Conservation (phyloP, 495 filamentous ascomycete genomes). For the Aspergillus ostianus region DNA sequence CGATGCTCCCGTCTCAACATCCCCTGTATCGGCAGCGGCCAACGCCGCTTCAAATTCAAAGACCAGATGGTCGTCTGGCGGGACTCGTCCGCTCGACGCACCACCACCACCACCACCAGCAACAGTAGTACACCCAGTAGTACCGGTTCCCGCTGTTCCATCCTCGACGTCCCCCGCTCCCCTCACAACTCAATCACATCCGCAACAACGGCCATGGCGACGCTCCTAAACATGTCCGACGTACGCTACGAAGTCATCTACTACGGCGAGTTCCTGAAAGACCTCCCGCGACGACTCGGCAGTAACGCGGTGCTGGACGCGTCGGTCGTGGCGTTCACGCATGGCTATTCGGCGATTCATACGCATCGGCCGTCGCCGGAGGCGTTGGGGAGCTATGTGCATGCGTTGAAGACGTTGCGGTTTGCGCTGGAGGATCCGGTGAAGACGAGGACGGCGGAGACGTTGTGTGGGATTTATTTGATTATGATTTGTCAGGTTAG, state of each 20-base stretch:
- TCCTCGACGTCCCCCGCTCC: constrained; percentile 3
- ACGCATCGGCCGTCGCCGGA: constrained; percentile 16
- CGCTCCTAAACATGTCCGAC: constrained; percentile 28
- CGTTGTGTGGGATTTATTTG: constrained; percentile 41
- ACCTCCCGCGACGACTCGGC: constrained; percentile 35
- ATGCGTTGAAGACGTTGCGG: constrained; percentile 31
- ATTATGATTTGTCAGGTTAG: constrained; percentile 43
- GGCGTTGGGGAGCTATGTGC: constrained; percentile 27
- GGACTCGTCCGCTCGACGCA: too few relatives aligned
- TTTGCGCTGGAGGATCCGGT: constrained; percentile 31
- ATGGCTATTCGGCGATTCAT: constrained; percentile 25
- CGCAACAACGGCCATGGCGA: constrained; percentile 22
- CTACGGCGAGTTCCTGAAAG: constrained; percentile 34
- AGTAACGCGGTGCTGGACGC: constrained; percentile 36
- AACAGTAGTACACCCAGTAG: too few relatives aligned
- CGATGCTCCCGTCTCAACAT: constrained; percentile 41
- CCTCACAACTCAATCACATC: constrained; percentile 15
- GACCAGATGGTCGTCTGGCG: constrained; percentile 13
- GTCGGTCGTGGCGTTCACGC: constrained; percentile 28
- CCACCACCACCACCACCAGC: too few relatives aligned
- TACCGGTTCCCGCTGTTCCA: too few relatives aligned
- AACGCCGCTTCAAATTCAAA: constrained; percentile 44
- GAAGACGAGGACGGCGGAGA: constrained; percentile 32
- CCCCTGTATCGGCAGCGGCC: constrained; percentile 38
- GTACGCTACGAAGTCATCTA: constrained; percentile 33